phyloP scores from a whole-genome alignment of 352 stramenopile genomes.

The Phytophthora agathidicida region DNA sequence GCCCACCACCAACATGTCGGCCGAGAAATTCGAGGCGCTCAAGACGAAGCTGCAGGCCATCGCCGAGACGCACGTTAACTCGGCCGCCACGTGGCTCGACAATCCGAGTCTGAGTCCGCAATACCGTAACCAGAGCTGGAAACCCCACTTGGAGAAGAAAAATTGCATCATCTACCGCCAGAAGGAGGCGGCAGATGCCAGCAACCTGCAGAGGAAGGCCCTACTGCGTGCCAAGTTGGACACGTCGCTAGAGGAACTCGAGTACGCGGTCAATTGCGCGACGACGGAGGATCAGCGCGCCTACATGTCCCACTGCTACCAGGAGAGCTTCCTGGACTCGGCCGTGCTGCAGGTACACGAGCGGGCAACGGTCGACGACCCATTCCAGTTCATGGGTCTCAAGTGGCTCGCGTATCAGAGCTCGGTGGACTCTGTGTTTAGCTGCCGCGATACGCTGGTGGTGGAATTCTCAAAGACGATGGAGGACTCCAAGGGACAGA shows the following conservation, averaged over 20 bases:
- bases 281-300: conserved; percentile 68
- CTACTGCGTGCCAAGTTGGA: conserved; percentile 73
- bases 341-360: conserved; percentile 74
- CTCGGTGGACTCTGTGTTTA: conserved; percentile 71
- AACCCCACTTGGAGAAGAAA: conserved; percentile 72
- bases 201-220: conserved; percentile 48
- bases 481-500: conserved; percentile 57
- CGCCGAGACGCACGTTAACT: conserved; percentile 51
- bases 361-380: conserved; percentile 46
- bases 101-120: conserved; percentile 64
- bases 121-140: conserved; percentile 70
- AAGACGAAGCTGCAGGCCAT: conserved; percentile 38
- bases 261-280: conserved; percentile 66
- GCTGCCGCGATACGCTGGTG: conserved; percentile 63
- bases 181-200: conserved; percentile 49
- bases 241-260: conserved; percentile 71
- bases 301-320: conserved; percentile 68
- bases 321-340: conserved; percentile 75
- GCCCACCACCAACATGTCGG: conserved; percentile 42
- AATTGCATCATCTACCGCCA: conserved; percentile 74
- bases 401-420: conserved; percentile 82
- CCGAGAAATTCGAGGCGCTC: conserved; percentile 35
- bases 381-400: conserved; percentile 74
- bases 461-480: conserved; percentile 70
- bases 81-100: conserved; percentile 65